A percentile compares a stretch with the other conserved stretches of the same genome.
Evolutionary conservation across 2,329 filamentous ascomycete species (phyloP).

Genomic region (Ophidiomyces ophidiicola): DNA sequence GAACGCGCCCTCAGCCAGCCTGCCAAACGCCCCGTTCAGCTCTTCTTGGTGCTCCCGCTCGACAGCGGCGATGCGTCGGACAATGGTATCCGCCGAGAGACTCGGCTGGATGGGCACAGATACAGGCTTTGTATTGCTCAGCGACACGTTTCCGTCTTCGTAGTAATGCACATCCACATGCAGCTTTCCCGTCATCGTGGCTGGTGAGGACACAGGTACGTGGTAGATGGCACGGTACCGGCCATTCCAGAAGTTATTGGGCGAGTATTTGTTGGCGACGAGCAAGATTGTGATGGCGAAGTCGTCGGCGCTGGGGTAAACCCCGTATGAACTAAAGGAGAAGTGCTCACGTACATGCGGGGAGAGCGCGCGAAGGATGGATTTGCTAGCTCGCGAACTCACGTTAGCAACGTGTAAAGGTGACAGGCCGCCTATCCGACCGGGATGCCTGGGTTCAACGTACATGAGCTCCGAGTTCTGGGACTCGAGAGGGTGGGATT

Average conservation of each 20-base stretch:
- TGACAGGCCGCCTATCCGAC: no score
- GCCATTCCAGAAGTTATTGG: slow-evolving; percentile 98
- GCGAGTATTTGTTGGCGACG: slow-evolving; percentile 93
- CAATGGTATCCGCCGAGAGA: slow-evolving; percentile 56
- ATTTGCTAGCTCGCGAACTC: slow-evolving; percentile 49
- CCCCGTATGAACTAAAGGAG: slow-evolving; percentile 64
- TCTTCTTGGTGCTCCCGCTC: slow-evolving; percentile 97
- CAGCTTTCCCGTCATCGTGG: slow-evolving; percentile 60
- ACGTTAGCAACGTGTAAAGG: not conserved
- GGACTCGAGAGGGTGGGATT: slow-evolving; percentile 68
- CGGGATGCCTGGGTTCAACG: slow-evolving; percentile 21
- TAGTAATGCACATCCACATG: slow-evolving; percentile 98
- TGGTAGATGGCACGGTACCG: slow-evolving; percentile 87
- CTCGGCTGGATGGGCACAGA: slow-evolving; percentile 49
- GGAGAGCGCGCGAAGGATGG: slow-evolving; percentile 63
- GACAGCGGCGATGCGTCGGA: slow-evolving; percentile 61
- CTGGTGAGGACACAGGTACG: slow-evolving; percentile 52
- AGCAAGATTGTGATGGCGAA: slow-evolving; percentile 66
- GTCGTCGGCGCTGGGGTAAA: slow-evolving; percentile 68
- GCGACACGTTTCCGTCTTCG: slow-evolving; percentile 92
- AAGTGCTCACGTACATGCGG: slow-evolving; percentile 81
- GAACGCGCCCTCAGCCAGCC: slow-evolving; percentile 85
- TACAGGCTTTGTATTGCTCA: slow-evolving; percentile 75
- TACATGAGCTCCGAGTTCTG: slow-evolving; percentile 69
- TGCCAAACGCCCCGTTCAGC: slow-evolving; percentile 78